Base-by-base conservation (phyloP, 2,329 filamentous ascomycete genomes). In the Aspergillus quadricinctus region DNA sequence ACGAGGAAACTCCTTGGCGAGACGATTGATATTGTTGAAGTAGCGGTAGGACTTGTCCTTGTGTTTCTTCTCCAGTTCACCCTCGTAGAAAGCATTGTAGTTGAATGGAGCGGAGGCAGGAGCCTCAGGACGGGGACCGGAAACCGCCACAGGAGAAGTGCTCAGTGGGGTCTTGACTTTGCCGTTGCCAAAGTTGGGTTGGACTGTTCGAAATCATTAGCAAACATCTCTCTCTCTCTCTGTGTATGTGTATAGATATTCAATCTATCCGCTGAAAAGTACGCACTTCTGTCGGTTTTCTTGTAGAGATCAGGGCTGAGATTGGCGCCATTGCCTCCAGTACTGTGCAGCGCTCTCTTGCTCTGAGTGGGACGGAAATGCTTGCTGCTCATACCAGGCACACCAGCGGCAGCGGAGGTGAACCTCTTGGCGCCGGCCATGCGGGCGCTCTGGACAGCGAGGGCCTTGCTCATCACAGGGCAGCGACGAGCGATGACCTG, bases 21-120 rank as follows among this genome's bases (percentile, higher is more conserved):
- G 83, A 37, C 94, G 92, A 72, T 99, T 99, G 85, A 99, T 99
- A 81, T 99, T 99, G 83, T 99, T 99, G 82, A 99, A 99, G 81
- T 97, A 97, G 71, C 94, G 90, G 80, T 99, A 99, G 52, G 92
- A 97, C 80, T 97, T 97, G 83, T 99, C 94, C 82, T 96, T 92
- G 83, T 96, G 94, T 81, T 99, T 99, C 84, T 97, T 97, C 67
- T 97, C 91, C 65, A 99, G 78, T 75, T 99, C 93, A 59, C 80
- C 80, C 63, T 87, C 79, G 78, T 97, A 99, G 77, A 97, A 99
- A 49, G 75, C 84, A 68, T 96, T 87, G 70, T 99, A 99, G 75
- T 97, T 83, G 76, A 97, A 99, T 69, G 87, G 90, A 57, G 74
- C 70, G 25, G 75, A 68, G 37, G 75, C 71, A 11, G 79, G 79